Evolutionary conservation across 148 eudicot genomes (phyloP).

Genomic region (Persicaria maculosa): DNA sequence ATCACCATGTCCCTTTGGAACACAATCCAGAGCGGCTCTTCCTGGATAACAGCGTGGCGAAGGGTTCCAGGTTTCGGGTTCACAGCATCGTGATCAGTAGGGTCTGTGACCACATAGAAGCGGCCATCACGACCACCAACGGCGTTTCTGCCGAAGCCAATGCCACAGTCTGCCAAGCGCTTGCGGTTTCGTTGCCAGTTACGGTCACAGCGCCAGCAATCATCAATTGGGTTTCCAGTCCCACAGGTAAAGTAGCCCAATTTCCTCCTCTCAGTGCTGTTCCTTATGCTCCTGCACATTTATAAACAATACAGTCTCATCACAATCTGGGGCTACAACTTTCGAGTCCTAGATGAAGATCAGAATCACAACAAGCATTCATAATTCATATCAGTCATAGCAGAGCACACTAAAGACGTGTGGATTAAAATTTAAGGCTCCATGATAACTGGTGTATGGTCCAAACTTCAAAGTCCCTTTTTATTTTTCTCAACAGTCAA

Average conservation of each 20-base stretch:
- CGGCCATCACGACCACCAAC: conserved; percentile 10
- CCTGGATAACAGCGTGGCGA: conserved; percentile 12
- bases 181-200: conserved; percentile 12
- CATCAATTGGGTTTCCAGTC: conserved; percentile 14
- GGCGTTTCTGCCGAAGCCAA: conserved; percentile 13
- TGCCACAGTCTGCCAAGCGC: conserved; percentile 8
- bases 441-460: background rate
- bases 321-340: background rate
- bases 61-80: conserved; percentile 14
- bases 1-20: conserved; percentile 14
- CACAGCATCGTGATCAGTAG: conserved; percentile 10
- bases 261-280: conserved; percentile 51
- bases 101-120: conserved; percentile 12
- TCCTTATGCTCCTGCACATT: conserved; percentile 61
- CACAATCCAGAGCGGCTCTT: conserved; percentile 12
- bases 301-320: background rate
- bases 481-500: background rate
- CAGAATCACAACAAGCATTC: too few species aligned
- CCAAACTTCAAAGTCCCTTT: background rate
- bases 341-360: background rate
- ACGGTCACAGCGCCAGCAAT: conserved; percentile 14
- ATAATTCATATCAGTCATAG: background rate
- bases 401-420: background rate
- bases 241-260: conserved; percentile 14
- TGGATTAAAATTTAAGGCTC: background rate